Percentiles rank a stretch among this genome's conserved stretches.
These are phyloP conservation scores for Fraxinus albicans DNA, from an alignment of 305 asterid species.

Conservation along the genomic window DNA sequence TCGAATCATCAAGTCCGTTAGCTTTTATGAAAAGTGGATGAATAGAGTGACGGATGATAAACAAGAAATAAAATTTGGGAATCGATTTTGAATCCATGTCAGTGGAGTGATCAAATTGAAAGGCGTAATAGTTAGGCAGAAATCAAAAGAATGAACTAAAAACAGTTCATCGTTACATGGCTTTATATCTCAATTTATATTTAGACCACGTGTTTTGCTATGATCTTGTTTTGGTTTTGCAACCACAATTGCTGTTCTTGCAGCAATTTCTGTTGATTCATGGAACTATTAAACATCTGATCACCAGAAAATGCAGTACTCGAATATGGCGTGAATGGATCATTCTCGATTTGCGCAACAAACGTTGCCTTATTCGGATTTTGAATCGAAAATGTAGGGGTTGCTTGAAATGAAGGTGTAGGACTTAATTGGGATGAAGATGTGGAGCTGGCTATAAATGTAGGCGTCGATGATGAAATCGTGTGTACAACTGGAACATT, in stretches of 20 bases:
- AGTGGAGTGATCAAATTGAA: background rate
- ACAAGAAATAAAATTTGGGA: background rate
- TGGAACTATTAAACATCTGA: constrained; percentile 26
- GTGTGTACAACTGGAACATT: background rate
- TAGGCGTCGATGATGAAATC: background rate
- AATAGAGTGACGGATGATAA: background rate
- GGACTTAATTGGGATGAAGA: constrained; percentile 22
- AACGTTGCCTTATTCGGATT: constrained; percentile 19
- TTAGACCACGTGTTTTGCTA: constrained; percentile 52
- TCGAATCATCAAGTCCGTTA: background rate
- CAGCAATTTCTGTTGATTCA: constrained; percentile 41
- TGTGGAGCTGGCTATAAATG: background rate
- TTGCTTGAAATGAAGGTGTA: constrained; percentile 48
- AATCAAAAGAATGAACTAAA: background rate
- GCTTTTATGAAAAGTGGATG: background rate
- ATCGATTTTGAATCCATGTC: background rate
- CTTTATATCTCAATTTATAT: background rate
- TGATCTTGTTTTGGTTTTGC: constrained; percentile 77
- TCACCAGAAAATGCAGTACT: constrained; percentile 25
- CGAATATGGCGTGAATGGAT: constrained; percentile 46
- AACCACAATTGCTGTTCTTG: constrained; percentile 74
- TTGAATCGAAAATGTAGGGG: constrained; percentile 57
- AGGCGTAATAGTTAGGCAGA: background rate
- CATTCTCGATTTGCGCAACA: constrained; percentile 33
- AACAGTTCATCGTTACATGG: background rate